Conservation (phyloP, 2,329 filamentous ascomycete genomes). For the Karstenula rhodostoma region DNA sequence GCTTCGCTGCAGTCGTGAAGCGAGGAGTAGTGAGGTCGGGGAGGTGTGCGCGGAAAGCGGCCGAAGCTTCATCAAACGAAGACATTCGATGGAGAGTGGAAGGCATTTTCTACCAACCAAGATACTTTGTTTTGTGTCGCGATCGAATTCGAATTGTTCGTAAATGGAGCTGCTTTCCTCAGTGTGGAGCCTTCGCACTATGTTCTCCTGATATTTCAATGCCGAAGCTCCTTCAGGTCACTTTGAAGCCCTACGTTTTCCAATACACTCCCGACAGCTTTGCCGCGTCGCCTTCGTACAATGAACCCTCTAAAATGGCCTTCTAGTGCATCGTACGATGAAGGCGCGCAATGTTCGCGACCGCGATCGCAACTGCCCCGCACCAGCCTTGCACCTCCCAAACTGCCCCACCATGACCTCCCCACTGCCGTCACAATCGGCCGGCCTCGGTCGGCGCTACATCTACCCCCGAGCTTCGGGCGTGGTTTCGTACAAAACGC, state of each 20-base stretch:
- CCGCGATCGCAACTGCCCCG: constrained; percentile 7
- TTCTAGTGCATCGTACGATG: not conserved
- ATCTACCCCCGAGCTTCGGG: constrained; percentile 7
- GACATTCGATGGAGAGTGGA: not conserved
- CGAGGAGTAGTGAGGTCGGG: constrained; percentile 68
- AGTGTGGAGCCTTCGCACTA: not conserved
- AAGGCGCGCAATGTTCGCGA: not conserved
- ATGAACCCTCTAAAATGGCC: too few species aligned
- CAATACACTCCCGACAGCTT: not conserved
- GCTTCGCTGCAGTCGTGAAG: constrained; percentile 69
- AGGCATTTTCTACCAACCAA: not conserved
- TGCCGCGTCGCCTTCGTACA: constrained; percentile 4
- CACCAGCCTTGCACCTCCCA: constrained; percentile 11
- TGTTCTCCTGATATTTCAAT: not conserved
- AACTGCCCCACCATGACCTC: constrained; percentile 1
- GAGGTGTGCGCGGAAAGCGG: constrained; percentile 65
- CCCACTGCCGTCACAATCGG: constrained; percentile 9
- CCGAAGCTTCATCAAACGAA: constrained; percentile 17
- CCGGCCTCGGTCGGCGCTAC: constrained; percentile 11
- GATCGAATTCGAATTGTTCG: not conserved
- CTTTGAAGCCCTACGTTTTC: not conserved
- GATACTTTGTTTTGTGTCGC: not conserved
- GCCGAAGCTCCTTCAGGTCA: not conserved
- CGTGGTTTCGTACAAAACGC: constrained; percentile 4
- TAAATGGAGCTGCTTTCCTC: constrained; percentile 2